Base-by-base conservation (phyloP, 495 filamentous ascomycete genomes). In the Penicillium roqueforti region DNA sequence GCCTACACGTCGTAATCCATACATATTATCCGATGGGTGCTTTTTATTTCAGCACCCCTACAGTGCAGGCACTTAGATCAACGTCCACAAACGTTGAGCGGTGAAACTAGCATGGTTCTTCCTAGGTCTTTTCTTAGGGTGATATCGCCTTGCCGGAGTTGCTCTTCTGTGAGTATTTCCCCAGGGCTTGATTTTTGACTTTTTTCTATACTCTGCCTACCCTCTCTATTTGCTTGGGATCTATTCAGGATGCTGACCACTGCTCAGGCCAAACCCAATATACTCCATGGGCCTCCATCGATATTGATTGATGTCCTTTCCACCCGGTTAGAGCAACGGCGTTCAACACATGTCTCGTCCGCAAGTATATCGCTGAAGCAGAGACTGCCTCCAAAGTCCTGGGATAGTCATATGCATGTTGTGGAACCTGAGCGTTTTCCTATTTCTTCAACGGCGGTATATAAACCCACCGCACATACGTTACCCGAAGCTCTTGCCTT, bases 331-430 rank as follows among this genome's bases (percentile, higher is more conserved):
- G 47, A 52, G 19, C 50, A 46, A 25, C 58, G 38, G n/a, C 56
- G 50, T n/a, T 43, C 37, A 37, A 58, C 51, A 41, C 48, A 59
- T 55, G 47, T 37, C n/a, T 47, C 46, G 8, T 4, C 40, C 16
- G 42, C 55, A 14, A 43, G 44, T 8, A 23, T 50, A 18, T 60
- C 58, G 5, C 28, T 70, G 32, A 68, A 53, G 28, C 47, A 59
- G 37, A 64, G 63, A 47, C 50, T 76, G n/a, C 74, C 75, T 14
- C 49, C 50, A 10, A 51, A 57, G 9, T 65, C 74, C 54, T 81
- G 78, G 78, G 77, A 80, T 58, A 76, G 72, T 34, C 78, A 81
- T 53, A 79, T 81, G 74, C 78, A 81, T 57, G 71, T 78, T 48
- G 68, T 78, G 46, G 78, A 79, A 49, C 72, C 74, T 7, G 54